phyloP scores from a whole-genome alignment of 2,329 filamentous ascomycete genomes.

The Monosporascus ibericus region DNA sequence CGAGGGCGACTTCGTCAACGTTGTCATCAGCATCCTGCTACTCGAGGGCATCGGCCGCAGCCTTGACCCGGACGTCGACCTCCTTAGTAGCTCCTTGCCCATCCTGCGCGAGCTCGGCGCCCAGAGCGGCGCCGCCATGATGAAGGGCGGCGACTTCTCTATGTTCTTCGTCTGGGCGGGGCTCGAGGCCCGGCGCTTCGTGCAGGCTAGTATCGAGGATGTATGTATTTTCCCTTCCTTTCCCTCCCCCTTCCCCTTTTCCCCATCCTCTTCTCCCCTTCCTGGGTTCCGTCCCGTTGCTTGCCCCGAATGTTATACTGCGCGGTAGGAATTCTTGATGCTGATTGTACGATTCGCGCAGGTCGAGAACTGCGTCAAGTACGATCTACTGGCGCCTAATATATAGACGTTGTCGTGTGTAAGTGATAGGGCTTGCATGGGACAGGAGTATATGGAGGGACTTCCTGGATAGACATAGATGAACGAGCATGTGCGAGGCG shows the following conservation, averaged over 20 bases:
- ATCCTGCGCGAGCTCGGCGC: constrained; percentile 85
- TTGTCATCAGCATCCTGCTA: constrained; percentile 89
- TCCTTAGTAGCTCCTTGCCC: constrained; percentile 79
- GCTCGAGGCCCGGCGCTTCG: constrained; percentile 78
- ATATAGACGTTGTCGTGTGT: constrained; percentile 45
- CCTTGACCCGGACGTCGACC: constrained; percentile 79
- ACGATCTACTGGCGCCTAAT: constrained; percentile 82
- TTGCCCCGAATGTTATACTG: neutral
- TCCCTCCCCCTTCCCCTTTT: constrained; percentile 5
- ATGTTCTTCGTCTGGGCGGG: constrained; percentile 92
- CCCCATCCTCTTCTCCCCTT: neutral
- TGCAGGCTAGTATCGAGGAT: constrained; percentile 86
- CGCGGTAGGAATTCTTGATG: no score
- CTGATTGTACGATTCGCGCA: constrained; percentile 21
- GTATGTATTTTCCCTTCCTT: constrained; percentile 41
- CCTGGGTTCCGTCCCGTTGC: neutral
- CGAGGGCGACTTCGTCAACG: constrained; percentile 97
- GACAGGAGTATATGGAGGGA: neutral
- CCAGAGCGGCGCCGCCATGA: constrained; percentile 63
- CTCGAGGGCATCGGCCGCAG: constrained; percentile 89
- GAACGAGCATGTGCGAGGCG: neutral
- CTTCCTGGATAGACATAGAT: neutral
- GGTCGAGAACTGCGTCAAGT: constrained; percentile 87
- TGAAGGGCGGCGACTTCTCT: constrained; percentile 67
- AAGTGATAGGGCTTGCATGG: neutral